Evolutionary conservation across 495 filamentous ascomycete species (phyloP).

Genomic region (Aspergillus bertholletiae): DNA sequence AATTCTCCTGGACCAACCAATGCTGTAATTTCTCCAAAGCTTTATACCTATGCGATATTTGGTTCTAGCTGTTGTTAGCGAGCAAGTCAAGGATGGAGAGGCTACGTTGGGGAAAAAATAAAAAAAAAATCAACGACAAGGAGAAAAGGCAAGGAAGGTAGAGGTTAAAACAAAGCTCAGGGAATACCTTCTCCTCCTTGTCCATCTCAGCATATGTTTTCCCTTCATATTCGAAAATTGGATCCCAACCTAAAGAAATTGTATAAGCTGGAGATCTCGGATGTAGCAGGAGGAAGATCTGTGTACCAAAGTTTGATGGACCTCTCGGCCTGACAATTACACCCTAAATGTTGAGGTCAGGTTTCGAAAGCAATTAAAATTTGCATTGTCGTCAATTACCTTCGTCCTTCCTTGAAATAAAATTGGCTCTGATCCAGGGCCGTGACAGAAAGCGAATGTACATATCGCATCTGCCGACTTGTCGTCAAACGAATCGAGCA

Average conservation of each 20-base stretch:
- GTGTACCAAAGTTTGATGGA: conserved; percentile 78
- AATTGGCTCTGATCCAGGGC: conserved; percentile 79
- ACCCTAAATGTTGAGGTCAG: conserved; percentile 32
- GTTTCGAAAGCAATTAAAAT: background rate
- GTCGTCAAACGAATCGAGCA: conserved; percentile 84
- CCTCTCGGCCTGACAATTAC: conserved; percentile 47
- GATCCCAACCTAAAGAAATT: conserved; percentile 73
- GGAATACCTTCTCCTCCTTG: conserved; percentile 65
- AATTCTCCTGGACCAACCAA: conserved; percentile 63
- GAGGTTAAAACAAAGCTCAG: background rate
- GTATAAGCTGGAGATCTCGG: background rate
- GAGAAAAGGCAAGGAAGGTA: background rate
- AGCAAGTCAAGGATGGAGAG: background rate
- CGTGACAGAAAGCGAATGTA: conserved; percentile 88
- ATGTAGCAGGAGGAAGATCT: background rate
- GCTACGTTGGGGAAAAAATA: too few species aligned
- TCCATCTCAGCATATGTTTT: conserved; percentile 98
- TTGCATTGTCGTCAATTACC: conserved; percentile 19
- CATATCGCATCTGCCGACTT: conserved; percentile 91
- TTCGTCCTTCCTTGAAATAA: conserved; percentile 85
- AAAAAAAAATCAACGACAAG: background rate
- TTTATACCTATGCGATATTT: conserved; percentile 82
- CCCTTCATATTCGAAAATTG: conserved; percentile 92
- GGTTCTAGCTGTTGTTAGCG: conserved; percentile 53
- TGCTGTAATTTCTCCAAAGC: conserved; percentile 79